Percentiles rank a stretch among this genome's conserved stretches.
Evolutionary conservation across 192 early-diverging fungal genomes (phyloP).

Genomic region (Diversispora eburnea): DNA sequence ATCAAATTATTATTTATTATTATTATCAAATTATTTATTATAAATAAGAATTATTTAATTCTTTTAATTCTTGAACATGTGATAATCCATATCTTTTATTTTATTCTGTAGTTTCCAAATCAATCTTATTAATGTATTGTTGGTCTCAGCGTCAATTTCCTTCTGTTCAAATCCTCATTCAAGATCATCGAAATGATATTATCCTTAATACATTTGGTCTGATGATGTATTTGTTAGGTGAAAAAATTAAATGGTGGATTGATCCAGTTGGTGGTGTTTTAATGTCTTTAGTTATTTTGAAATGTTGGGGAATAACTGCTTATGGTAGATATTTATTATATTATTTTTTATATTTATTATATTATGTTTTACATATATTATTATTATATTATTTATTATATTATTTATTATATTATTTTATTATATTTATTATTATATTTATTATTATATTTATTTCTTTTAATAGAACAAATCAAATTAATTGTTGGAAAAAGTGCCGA

Average conservation of each 20-base stretch:
- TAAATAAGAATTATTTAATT: too few relatives aligned
- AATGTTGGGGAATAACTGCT: constrained; percentile 63
- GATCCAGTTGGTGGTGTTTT: constrained; percentile 69
- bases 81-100: too few relatives aligned
- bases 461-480: constrained; percentile 67
- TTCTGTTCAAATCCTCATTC: constrained; percentile 60
- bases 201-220: constrained; percentile 70
- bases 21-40: too few relatives aligned
- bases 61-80: too few relatives aligned
- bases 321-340: constrained; percentile 37
- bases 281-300: constrained; percentile 65
- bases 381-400: neutral
- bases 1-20: too few relatives aligned
- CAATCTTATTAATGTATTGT: constrained; percentile 69
- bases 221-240: constrained; percentile 58
- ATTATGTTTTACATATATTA: neutral
- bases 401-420: neutral
- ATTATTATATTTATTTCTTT: constrained; percentile 1
- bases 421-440: neutral
- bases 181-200: constrained; percentile 75
- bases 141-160: constrained; percentile 52
- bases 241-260: constrained; percentile 60
- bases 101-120: constrained; percentile 47
- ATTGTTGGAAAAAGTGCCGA: constrained; percentile 83
- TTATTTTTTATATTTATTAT: neutral